These are phyloP conservation scores for Candida ficus DNA, from an alignment of 805 yeast genomes.

Conservation along the genomic window DNA sequence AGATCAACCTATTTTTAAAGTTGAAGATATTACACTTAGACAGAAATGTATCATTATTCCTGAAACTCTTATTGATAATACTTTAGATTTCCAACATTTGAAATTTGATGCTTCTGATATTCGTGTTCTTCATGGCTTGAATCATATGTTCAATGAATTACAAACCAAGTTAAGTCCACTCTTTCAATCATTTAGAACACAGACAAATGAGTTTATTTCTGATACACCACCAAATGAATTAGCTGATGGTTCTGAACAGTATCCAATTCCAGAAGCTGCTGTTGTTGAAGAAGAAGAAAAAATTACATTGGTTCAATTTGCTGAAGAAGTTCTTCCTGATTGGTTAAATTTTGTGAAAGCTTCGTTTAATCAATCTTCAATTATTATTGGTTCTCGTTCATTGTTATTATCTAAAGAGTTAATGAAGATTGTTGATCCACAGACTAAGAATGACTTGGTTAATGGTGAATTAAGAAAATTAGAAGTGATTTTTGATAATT, in stretches of 20 bases:
- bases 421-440: constrained; percentile 28
- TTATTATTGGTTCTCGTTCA: constrained; percentile 37
- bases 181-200: constrained; percentile 2
- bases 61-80: background rate
- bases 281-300: background rate
- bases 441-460: constrained; percentile 35
- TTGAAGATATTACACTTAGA: constrained; percentile 15
- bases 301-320: constrained; percentile 7
- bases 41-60: constrained; percentile 16
- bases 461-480: constrained; percentile 34
- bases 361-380: constrained; percentile 14
- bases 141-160: constrained; percentile 17
- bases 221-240: background rate
- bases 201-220: constrained; percentile 5
- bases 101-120: constrained; percentile 26
- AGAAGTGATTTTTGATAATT: constrained; percentile 23
- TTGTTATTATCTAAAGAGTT: constrained; percentile 36
- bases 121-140: constrained; percentile 27
- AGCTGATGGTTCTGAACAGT: no score
- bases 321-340: constrained; percentile 19
- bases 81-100: constrained; percentile 10
- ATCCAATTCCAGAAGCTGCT: background rate
- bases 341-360: constrained; percentile 16
- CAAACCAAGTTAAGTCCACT: constrained; percentile 9
- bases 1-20: constrained; percentile 7